Conservation (phyloP, 257 asterid genomes). For the Solanum medicagineum region DNA sequence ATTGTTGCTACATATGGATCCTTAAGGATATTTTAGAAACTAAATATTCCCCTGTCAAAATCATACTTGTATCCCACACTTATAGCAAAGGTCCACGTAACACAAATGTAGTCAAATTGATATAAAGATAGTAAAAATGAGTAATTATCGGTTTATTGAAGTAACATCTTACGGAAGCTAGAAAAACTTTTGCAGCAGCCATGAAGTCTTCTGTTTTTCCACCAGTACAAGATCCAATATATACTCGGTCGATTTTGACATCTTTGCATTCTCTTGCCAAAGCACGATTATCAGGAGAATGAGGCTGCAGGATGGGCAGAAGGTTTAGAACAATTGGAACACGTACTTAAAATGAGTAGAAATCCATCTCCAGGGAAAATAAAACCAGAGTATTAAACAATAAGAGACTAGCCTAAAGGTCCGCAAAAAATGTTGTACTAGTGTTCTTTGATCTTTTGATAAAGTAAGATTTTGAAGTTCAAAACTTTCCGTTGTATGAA, state of each 20-base stretch:
- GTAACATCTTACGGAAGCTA: conserved; percentile 55
- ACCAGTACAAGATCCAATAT: conserved; percentile 98
- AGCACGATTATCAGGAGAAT: conserved; percentile 99
- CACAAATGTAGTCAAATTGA: not conserved
- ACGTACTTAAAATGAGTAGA: not conserved
- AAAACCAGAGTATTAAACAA: not conserved
- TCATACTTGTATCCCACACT: not conserved
- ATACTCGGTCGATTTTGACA: conserved; percentile 89
- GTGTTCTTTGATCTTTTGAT: not conserved
- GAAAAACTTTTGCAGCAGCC: conserved; percentile 94
- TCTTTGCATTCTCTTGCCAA: conserved; percentile 97
- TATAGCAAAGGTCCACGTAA: not conserved
- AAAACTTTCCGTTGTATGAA: not conserved
- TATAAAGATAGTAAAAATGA: not conserved
- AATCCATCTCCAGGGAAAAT: not conserved
- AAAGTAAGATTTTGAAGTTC: not conserved
- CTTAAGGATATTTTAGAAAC: not conserved
- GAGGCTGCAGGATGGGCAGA: conserved; percentile 50
- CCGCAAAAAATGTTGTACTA: not conserved
- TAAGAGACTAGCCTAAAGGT: not conserved
- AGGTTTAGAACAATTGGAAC: not conserved
- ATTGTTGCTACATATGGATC: not conserved
- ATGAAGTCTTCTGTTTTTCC: conserved; percentile 97
- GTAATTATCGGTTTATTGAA: not conserved
- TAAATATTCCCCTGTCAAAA: not conserved